Conservation (phyloP, 2,329 filamentous ascomycete genomes). For the Colletotrichum sp. region DNA sequence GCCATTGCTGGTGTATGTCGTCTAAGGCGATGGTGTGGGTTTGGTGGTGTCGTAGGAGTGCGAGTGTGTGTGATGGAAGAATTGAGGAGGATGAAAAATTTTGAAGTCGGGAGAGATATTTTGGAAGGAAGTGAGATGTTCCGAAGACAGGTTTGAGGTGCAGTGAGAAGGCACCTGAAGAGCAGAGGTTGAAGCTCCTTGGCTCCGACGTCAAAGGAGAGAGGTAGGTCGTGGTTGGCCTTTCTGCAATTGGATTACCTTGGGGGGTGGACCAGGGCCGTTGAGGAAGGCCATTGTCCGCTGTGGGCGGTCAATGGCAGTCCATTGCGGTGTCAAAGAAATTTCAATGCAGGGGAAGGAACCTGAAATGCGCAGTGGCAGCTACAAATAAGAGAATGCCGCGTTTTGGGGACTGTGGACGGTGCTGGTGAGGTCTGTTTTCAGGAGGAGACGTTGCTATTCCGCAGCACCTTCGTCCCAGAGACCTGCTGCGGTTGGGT, state of each 20-base stretch:
- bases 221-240: neutral
- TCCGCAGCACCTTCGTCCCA: neutral
- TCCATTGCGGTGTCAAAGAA: constrained; percentile 6
- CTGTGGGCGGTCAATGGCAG: constrained; percentile 9
- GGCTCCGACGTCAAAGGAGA: neutral
- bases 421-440: constrained; percentile 6
- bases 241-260: neutral
- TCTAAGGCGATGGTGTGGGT: neutral
- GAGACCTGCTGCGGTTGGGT: constrained; percentile 10
- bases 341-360: neutral
- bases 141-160: neutral
- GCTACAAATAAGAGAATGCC: neutral
- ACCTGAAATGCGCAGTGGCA: neutral
- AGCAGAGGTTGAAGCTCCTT: neutral
- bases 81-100: neutral
- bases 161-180: neutral
- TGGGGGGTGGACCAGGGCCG: neutral
- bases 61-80: neutral
- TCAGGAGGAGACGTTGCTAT: neutral
- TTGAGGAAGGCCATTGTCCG: constrained; percentile 6
- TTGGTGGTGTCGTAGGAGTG: neutral
- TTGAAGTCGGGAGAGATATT: neutral
- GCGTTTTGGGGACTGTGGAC: neutral
- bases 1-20: constrained; percentile 7
- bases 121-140: constrained; percentile 2